These are phyloP conservation scores for Cryptosporidium sp. DNA, from an alignment of 169 alveolate species.

Conservation along the genomic window DNA sequence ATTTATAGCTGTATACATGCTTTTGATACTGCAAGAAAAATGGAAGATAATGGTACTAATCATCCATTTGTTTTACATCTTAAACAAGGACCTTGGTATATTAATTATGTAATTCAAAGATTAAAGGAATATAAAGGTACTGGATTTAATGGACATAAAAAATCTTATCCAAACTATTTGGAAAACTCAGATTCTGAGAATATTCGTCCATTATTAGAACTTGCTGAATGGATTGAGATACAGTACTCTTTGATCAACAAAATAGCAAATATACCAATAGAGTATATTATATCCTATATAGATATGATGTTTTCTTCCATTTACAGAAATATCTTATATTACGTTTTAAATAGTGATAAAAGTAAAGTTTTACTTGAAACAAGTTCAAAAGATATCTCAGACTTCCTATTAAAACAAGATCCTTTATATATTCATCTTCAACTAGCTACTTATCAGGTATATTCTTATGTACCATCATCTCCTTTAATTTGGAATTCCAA, in stretches of 20 bases:
- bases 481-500: conserved; percentile 78
- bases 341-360: conserved; percentile 17
- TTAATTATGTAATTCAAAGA: conserved; percentile 51
- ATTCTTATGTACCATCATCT: conserved; percentile 83
- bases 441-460: conserved; percentile 80
- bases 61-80: conserved; percentile 72
- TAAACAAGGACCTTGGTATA: conserved; percentile 74
- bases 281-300: conserved; percentile 41
- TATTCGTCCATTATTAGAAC: conserved; percentile 34
- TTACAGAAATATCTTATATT: conserved; percentile 48
- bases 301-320: conserved; percentile 62
- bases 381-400: conserved; percentile 12
- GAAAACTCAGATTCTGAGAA: not conserved
- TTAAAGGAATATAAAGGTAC: conserved; percentile 50
- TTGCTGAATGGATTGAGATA: conserved; percentile 47
- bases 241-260: conserved; percentile 44
- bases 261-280: conserved; percentile 60
- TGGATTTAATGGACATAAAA: conserved; percentile 38
- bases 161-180: not conserved
- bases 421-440: conserved; percentile 54
- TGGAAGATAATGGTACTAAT: conserved; percentile 64
- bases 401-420: conserved; percentile 31
- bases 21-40: conserved; percentile 40
- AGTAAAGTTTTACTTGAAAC: not conserved
- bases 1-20: conserved; percentile 59